These are phyloP conservation scores for Xylaria longipes DNA, from an alignment of 495 filamentous ascomycete genomes.

Conservation along the genomic window DNA sequence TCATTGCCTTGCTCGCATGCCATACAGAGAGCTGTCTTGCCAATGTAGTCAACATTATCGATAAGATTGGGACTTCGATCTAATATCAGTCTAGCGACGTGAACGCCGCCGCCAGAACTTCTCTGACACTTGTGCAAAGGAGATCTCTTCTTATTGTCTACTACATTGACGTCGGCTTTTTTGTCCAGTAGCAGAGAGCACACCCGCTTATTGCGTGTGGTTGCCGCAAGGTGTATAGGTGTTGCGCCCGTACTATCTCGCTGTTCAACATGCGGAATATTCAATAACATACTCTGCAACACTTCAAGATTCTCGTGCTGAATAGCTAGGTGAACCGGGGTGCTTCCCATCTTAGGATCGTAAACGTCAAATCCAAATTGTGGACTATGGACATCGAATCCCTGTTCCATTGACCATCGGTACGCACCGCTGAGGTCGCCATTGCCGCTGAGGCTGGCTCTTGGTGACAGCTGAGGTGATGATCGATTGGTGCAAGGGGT, in stretches of 20 bases:
- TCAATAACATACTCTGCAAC: constrained; percentile 31
- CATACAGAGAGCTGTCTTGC: constrained; percentile 39
- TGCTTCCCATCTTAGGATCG: constrained; percentile 26
- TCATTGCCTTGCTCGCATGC: constrained; percentile 37
- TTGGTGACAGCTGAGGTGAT: constrained; percentile 3
- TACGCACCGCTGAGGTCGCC: constrained; percentile 25
- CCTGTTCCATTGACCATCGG: constrained; percentile 35
- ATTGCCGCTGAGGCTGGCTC: background rate
- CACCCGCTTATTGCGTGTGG: constrained; percentile 28
- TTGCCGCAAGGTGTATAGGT: constrained; percentile 31
- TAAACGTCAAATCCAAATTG: constrained; percentile 30
- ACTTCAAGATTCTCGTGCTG: constrained; percentile 31
- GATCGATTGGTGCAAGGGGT: background rate
- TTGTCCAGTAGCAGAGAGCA: constrained; percentile 54
- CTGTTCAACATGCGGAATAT: constrained; percentile 28
- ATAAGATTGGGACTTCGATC: constrained; percentile 23
- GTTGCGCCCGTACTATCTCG: constrained; percentile 28
- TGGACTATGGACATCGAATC: constrained; percentile 28
- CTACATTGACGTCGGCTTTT: constrained; percentile 49
- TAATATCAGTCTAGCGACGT: constrained; percentile 32
- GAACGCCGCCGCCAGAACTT: constrained; percentile 17
- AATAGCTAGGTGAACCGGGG: constrained; percentile 35
- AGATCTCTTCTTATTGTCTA: constrained; percentile 49
- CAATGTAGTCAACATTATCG: constrained; percentile 28
- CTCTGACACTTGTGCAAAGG: constrained; percentile 37